Base-by-base conservation (phyloP, 208 protist genomes). In the Lotmaria passim region DNA sequence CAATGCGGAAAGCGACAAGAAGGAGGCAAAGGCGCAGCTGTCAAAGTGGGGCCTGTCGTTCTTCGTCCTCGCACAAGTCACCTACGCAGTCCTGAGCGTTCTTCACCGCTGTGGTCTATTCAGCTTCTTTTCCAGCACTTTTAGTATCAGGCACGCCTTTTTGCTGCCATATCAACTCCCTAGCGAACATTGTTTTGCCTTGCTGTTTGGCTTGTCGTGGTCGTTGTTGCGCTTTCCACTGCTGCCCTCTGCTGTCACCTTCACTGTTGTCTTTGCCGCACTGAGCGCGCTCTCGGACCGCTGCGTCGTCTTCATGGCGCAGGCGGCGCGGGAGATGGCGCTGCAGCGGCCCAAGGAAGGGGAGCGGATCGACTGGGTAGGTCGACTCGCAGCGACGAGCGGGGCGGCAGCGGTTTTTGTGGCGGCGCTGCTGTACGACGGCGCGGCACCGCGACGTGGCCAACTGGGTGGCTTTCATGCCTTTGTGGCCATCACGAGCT, bases 341-440 rank as follows among this genome's bases (percentile, higher is more conserved):
- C 14, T 39, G 36, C 71, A 66, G 55, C 62, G 63, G 17, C 63
- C 56, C 6, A 65, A 48, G 23, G 64, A 66, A 15, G 71, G 61
- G 4, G 28, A 39, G 26, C 19, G 21, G 48, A 52, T 77, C n/a
- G 36, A 30, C 10, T 4, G 28, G 17, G 39, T 19, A 17, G 38
- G 17, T 3, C 44, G 39, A 10, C 28, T 43, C 0, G 63, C 62
- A 0, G 23, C 44, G 2, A 47, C 8, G 14, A 38, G 39, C 0
- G 57, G 34, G 2, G 56, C 56, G 0, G 38, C 24, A 23, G 28
- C 61, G 0, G 55, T 66, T 10, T 59, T 71, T 30, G 46, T 38
- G 7, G 55, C 71, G 8, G 55, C 71, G 4, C 38, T 60, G 2
- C 48, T 71, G 30, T 71, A 71, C 56, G 71, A 77, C 50, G 63